Conservation (phyloP, 169 alveolate genomes). For the Plasmodium inui region DNA sequence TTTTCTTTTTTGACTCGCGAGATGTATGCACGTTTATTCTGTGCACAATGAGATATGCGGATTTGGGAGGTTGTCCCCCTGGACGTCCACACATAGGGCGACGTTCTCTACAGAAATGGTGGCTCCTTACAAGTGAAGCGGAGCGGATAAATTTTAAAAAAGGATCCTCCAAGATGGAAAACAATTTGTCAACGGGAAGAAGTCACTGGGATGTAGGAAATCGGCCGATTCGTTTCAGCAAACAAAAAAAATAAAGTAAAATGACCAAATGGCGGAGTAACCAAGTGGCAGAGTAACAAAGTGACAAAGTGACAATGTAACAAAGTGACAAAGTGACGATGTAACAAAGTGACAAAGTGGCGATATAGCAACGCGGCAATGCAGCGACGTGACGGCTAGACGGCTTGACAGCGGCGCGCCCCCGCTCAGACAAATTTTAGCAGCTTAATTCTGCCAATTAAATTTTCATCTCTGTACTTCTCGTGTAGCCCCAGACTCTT, state of each 20-base stretch:
- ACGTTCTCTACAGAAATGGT: neutral
- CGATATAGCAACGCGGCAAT: neutral
- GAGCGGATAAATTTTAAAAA: neutral
- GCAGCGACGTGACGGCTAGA: neutral
- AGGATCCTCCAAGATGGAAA: neutral
- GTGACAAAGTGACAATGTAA: neutral
- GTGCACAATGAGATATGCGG: neutral
- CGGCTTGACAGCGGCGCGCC: neutral
- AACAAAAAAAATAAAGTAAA: neutral
- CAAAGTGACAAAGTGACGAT: neutral
- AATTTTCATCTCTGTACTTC: slow-evolving; percentile 30
- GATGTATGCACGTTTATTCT: neutral
- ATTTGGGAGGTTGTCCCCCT: neutral
- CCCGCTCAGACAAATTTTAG: slow-evolving; percentile 21
- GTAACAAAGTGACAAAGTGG: neutral
- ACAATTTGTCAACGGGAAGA: neutral
- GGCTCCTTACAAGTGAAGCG: neutral
- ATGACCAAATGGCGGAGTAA: neutral
- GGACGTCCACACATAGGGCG: neutral
- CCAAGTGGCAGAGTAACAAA: neutral
- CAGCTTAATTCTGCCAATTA: slow-evolving; percentile 26
- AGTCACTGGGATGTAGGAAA: neutral
- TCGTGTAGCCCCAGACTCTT: slow-evolving; percentile 45
- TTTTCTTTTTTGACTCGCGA: neutral
- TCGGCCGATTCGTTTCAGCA: neutral